phyloP scores from a whole-genome alignment of 805 yeast species.

The Huiozyma sinensis region DNA sequence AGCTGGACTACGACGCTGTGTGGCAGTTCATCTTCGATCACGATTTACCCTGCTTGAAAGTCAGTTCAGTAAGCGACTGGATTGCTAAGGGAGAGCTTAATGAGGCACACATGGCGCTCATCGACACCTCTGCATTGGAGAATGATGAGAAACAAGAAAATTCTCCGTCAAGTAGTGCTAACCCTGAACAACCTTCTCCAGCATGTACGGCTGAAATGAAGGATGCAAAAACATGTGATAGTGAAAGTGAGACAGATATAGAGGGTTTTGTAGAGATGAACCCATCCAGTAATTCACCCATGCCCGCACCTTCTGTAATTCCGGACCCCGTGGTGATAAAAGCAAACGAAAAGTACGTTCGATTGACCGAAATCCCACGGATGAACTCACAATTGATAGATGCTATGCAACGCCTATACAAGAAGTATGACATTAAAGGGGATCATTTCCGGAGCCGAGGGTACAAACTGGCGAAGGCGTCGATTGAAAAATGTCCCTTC shows the following conservation, averaged over 20 bases:
- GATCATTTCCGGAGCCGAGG: constrained; percentile 22
- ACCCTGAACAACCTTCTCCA: too few relatives aligned
- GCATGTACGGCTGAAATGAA: background rate
- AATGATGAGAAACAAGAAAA: background rate
- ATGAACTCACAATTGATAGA: constrained; percentile 12
- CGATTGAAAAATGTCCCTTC: constrained; percentile 13
- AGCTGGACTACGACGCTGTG: constrained; percentile 4
- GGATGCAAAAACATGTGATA: background rate
- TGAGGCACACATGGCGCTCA: background rate
- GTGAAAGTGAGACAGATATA: background rate
- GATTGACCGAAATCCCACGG: background rate
- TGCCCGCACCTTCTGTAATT: background rate
- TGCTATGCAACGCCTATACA: constrained; percentile 12
- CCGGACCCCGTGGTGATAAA: background rate
- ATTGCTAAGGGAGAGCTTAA: constrained; percentile 4
- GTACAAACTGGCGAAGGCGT: constrained; percentile 19
- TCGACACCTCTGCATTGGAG: background rate
- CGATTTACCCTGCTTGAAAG: constrained; percentile 8
- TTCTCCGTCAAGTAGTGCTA: too few relatives aligned
- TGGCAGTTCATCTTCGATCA: background rate
- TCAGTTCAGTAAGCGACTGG: constrained; percentile 13
- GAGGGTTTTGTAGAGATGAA: background rate
- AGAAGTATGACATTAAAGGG: constrained; percentile 18
- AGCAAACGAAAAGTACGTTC: background rate
- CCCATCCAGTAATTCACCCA: background rate